Evolutionary conservation across 257 asterid species (phyloP), one percentile per base, ranked within the genome.

Genomic region (Rehmannia glutinosa): DNA sequence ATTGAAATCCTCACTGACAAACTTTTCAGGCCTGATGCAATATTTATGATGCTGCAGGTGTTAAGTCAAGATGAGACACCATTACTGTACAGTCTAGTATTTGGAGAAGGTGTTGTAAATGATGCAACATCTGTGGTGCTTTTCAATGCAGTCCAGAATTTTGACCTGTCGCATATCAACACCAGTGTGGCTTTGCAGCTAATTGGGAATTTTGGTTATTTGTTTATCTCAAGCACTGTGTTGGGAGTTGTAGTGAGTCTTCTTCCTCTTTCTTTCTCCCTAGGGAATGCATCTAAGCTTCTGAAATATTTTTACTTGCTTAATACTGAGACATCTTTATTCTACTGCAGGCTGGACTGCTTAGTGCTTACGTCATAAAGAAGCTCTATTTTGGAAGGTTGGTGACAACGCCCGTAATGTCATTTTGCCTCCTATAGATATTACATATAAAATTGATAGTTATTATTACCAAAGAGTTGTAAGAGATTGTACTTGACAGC

Each of bases 91-190:
- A 86, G 93, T 76, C 77, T 82, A 52, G 90, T 86, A 24, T 86
- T 86, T 54, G 93, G 93, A 32, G 93, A 86, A 77, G 90, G 93
- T 10, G 90, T 86, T 47, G 94, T 86, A 51, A 86, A 86, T 70
- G 90, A 86, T 73, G 94, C 87, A 35, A 86, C 90, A 10, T 83
- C 93, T 5, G 87, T 86, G 66, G 93, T 86, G 80, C 84, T 86
- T 74, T 86, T 86, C 88, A 83, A 86, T 59, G 90, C 93, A 43
- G 74, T 86, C 78, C 93, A 86, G 73, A 75, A 80, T 68, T 77
- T 83, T 65, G 88, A 86, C 69, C 72, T 84, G 24, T 70, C 86
- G n/a, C 58, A 69, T 59, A 60, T 83, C 72, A 75, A 66, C 56
- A 45, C 69, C 23, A 12, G 70, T 47, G 74, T 66, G 46, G 85